Percentiles rank a stretch among this genome's conserved stretches.
phyloP scores from a whole-genome alignment of 2,329 filamentous ascomycete species.

The Trichoderma koningii region DNA sequence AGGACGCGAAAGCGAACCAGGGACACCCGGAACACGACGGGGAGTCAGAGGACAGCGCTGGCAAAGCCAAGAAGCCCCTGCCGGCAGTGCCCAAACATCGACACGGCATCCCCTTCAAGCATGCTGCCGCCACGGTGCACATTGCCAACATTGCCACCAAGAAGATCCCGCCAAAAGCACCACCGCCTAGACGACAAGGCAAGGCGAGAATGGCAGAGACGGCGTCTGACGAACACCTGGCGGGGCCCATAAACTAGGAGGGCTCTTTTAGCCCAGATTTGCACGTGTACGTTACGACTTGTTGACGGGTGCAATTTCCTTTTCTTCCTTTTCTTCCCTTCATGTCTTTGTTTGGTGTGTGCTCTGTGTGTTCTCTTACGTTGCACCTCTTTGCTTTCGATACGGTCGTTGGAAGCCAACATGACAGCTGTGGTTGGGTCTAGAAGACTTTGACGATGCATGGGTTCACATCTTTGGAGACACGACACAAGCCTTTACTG shows the following conservation, averaged over 20 bases:
- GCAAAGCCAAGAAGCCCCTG: constrained; percentile 48
- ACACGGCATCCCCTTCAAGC: constrained; percentile 52
- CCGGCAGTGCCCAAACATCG: constrained; percentile 60
- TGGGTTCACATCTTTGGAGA: neutral
- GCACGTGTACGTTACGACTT: neutral
- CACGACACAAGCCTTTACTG: neutral
- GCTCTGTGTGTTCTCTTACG: neutral
- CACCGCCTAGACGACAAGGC: constrained; percentile 50
- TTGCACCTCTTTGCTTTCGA: neutral
- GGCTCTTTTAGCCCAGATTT: neutral
- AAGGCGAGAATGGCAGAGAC: constrained; percentile 43
- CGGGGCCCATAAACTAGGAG: constrained; percentile 3
- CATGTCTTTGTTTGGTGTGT: neutral
- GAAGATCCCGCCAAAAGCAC: constrained; percentile 49
- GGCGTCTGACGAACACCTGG: constrained; percentile 34
- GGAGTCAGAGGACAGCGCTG: constrained; percentile 33
- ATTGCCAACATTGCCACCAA: constrained; percentile 39
- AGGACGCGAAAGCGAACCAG: neutral
- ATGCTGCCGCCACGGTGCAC: constrained; percentile 38
- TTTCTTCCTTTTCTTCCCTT: neutral
- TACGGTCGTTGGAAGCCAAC: neutral
- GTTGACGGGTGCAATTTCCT: neutral
- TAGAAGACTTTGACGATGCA: neutral
- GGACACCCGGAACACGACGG: neutral
- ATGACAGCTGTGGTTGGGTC: neutral